Evolutionary conservation across 495 filamentous ascomycete genomes (phyloP), one percentile per base, ranked within the genome.

Genomic region (Parmelia sp.): DNA sequence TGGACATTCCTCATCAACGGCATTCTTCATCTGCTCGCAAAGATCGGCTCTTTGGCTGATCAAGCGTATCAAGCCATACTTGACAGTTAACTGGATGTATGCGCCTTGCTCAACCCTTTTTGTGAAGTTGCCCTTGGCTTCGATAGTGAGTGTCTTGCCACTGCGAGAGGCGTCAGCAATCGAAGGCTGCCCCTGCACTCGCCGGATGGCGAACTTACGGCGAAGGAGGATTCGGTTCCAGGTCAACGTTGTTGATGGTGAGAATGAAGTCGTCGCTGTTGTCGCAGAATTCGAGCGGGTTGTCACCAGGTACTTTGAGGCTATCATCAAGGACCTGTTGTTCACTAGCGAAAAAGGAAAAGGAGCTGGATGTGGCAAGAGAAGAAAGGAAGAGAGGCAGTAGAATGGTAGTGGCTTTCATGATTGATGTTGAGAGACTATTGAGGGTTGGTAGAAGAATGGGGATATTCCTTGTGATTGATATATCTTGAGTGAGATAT

Each of bases 1-100:
- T 58, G 94, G 94, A 74, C 94, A 99, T 63, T 90, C 76, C 55
- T 97, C 79, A 68, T 97, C 92, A 17, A 96, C 49, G 25, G 25
- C 90, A 60, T 96, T 91, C 69, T 82, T 75, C 63, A 96, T 84
- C 74, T 96, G 84, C 27, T 96, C 88, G 77, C 94, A 99, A 17
- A 97, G 83, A 72, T 96, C 87, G 69, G 87, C 84, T 62, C 75
- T 78, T 62, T 89, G 87, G 69, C 83, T 88, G 75, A 99, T 83
- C 62, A 99, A 80, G 57, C 86, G 89, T 72, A 99, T 96, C 69
- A 96, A 78, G 67, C 91, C 94, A 74, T 93, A 99, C 75, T 96
- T 97, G 77, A 97, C 92, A 62, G 86, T 81, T 37, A 99, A 73
- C 36, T 86, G 79, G 40, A 96, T 86, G 63, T 86, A 87, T 47